A percentile compares a stretch with the other conserved stretches of the same genome.
Conservation (phyloP, 2,329 filamentous ascomycete genomes). For the Sarocladiaceae sp. region DNA sequence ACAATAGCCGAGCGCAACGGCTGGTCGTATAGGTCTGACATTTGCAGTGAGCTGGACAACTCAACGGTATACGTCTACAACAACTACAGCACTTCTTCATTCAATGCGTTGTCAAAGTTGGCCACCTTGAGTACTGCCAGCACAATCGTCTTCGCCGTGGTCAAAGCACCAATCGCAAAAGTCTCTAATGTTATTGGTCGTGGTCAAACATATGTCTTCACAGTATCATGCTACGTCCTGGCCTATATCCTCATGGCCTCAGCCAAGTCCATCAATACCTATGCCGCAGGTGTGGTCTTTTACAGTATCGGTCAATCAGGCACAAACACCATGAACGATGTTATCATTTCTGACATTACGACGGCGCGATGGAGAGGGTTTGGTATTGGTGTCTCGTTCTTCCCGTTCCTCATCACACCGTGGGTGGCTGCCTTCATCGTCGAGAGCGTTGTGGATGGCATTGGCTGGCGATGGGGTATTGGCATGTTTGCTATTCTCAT, state of each 20-base stretch:
- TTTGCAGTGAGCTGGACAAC: neutral
- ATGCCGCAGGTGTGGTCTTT: neutral
- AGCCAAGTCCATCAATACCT: neutral
- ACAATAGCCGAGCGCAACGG: no score
- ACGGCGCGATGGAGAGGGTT: constrained; percentile 2
- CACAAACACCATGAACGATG: neutral
- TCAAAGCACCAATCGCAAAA: constrained; percentile 1
- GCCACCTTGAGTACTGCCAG: neutral
- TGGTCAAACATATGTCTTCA: constrained; percentile 1
- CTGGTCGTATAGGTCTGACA: neutral
- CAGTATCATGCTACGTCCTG: constrained; percentile 1
- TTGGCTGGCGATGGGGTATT: neutral
- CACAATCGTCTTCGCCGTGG: neutral
- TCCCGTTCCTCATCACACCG: neutral
- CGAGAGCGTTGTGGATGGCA: neutral
- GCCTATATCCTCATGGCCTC: constrained; percentile 2
- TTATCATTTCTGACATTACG: neutral
- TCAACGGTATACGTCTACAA: constrained; percentile 1
- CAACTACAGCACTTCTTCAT: constrained; percentile 2
- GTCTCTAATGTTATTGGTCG: neutral
- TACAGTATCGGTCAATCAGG: neutral
- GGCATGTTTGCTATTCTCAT: constrained; percentile 4
- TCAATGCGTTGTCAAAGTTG: neutral
- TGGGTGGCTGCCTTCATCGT: constrained; percentile 1
- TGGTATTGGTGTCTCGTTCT: neutral